phyloP scores from a whole-genome alignment of 2,329 filamentous ascomycete species.

The Didymella sp. region DNA sequence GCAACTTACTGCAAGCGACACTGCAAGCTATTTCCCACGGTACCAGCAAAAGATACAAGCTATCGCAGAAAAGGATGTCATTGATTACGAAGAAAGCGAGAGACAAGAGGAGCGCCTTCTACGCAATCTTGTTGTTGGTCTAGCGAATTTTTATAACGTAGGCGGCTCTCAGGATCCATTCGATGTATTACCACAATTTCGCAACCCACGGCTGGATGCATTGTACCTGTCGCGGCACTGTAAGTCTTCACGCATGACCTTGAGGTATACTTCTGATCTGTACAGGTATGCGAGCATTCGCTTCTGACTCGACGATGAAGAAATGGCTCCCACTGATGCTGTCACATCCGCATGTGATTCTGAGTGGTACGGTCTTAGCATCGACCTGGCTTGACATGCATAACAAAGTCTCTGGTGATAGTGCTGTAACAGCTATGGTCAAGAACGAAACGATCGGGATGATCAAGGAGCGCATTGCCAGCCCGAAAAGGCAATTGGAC shows the following conservation, averaged over 20 bases:
- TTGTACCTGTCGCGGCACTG: slow-evolving; percentile 8
- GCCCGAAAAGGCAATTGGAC: slow-evolving; percentile 19
- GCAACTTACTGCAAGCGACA: slow-evolving; percentile 4
- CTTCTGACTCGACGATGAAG: slow-evolving; percentile 26
- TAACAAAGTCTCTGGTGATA: slow-evolving; percentile 31
- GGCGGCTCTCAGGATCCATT: slow-evolving; percentile 12
- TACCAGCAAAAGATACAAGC: neutral
- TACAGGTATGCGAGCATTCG: slow-evolving; percentile 33
- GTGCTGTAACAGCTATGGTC: slow-evolving; percentile 32
- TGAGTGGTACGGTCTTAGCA: slow-evolving; percentile 34
- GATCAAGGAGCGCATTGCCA: slow-evolving; percentile 33
- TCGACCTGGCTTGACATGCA: slow-evolving; percentile 43
- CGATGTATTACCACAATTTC: slow-evolving; percentile 2
- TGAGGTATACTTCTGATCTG: slow-evolving; percentile 1
- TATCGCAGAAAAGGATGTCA: slow-evolving; percentile 8
- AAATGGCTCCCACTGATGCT: slow-evolving; percentile 41
- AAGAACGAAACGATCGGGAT: slow-evolving; percentile 38
- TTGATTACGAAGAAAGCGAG: slow-evolving; percentile 29
- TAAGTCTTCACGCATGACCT: neutral
- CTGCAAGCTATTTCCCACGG: slow-evolving; percentile 4
- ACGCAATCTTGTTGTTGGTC: slow-evolving; percentile 21
- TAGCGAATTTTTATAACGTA: slow-evolving; percentile 22
- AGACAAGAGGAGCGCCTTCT: slow-evolving; percentile 26
- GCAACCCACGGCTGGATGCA: neutral
- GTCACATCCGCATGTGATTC: slow-evolving; percentile 34